Evolutionary conservation across 768 basidiomycete genomes (phyloP).

Genomic region (Trametes villosa): DNA sequence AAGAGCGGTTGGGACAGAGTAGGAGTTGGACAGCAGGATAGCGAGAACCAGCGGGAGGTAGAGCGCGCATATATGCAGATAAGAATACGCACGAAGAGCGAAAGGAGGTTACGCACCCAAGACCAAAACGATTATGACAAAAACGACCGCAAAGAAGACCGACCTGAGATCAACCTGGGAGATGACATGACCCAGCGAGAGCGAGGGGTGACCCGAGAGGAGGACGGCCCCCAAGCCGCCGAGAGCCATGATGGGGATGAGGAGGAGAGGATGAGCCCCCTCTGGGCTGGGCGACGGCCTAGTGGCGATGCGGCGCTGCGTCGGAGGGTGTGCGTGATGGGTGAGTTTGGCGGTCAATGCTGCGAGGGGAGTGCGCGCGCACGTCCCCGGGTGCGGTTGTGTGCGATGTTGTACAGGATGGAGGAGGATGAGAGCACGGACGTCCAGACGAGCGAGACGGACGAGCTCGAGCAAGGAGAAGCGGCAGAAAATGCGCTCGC

Average conservation of each 20-base stretch:
- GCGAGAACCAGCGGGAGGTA: neutral
- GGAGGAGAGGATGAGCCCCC: slow-evolving; percentile 51
- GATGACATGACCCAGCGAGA: slow-evolving; percentile 42
- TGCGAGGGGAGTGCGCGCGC: slow-evolving; percentile 29
- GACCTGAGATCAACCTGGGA: slow-evolving; percentile 70
- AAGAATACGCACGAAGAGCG: slow-evolving; percentile 12
- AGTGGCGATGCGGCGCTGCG: slow-evolving; percentile 31
- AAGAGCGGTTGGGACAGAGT: neutral
- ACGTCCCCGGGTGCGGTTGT: slow-evolving; percentile 29
- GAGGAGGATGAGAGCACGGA: slow-evolving; percentile 9
- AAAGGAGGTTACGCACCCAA: slow-evolving; percentile 56
- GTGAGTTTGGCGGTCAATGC: slow-evolving; percentile 27
- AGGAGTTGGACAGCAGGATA: neutral
- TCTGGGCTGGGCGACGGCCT: slow-evolving; percentile 32
- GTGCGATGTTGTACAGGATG: slow-evolving; percentile 16
- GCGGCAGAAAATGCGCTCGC: slow-evolving; percentile 18
- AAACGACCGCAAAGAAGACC: slow-evolving; percentile 69
- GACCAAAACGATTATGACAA: slow-evolving; percentile 68
- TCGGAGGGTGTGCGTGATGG: slow-evolving; percentile 25
- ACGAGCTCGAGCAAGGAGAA: neutral
- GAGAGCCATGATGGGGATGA: slow-evolving; percentile 69
- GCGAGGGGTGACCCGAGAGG: slow-evolving; percentile 55
- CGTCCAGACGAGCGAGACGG: neutral
- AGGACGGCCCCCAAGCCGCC: slow-evolving; percentile 65
- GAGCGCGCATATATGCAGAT: slow-evolving; percentile 4